These are phyloP conservation scores for Flagelloscypha sp. DNA, from an alignment of 768 basidiomycete species.

Conservation along the genomic window DNA sequence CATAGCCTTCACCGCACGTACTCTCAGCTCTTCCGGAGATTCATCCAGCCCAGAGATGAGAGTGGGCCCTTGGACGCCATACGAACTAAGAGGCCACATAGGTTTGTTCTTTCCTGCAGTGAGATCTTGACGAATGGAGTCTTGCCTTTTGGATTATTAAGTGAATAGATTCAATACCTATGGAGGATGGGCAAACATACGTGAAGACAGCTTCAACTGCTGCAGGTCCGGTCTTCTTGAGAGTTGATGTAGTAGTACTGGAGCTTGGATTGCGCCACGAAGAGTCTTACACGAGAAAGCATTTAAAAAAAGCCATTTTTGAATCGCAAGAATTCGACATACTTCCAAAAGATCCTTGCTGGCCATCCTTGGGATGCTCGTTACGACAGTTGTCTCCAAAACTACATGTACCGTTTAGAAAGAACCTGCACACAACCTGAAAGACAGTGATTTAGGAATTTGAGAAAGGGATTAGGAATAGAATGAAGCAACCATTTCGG, in stretches of 20 bases:
- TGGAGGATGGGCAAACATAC: conserved; percentile 19
- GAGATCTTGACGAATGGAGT: conserved; percentile 59
- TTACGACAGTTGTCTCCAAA: conserved; percentile 61
- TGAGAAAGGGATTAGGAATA: no score
- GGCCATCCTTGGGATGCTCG: conserved; percentile 44
- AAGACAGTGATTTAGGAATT: no score
- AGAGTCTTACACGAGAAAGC: conserved; percentile 21
- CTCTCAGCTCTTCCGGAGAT: conserved; percentile 71
- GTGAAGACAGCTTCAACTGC: no score
- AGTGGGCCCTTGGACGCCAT: conserved; percentile 61
- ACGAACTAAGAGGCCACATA: conserved; percentile 70
- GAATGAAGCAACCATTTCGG: no score
- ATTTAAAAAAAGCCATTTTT: conserved; percentile 9
- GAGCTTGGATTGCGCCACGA: conserved; percentile 27
- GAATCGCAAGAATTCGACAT: conserved; percentile 18
- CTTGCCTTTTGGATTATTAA: conserved; percentile 32
- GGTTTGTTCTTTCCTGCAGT: conserved; percentile 57
- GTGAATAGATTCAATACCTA: conserved; percentile 5
- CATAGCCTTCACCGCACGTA: conserved; percentile 50
- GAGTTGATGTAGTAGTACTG: conserved; percentile 10
- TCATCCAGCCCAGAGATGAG: conserved; percentile 62
- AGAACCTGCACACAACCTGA: conserved; percentile 56
- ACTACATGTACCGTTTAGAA: conserved; percentile 53
- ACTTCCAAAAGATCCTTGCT: conserved; percentile 42
- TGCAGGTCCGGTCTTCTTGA: conserved; percentile 19